Evolutionary conservation across 2,329 filamentous ascomycete genomes (phyloP), one percentile per base, ranked within the genome.

Genomic region (Penicillium sp.): DNA sequence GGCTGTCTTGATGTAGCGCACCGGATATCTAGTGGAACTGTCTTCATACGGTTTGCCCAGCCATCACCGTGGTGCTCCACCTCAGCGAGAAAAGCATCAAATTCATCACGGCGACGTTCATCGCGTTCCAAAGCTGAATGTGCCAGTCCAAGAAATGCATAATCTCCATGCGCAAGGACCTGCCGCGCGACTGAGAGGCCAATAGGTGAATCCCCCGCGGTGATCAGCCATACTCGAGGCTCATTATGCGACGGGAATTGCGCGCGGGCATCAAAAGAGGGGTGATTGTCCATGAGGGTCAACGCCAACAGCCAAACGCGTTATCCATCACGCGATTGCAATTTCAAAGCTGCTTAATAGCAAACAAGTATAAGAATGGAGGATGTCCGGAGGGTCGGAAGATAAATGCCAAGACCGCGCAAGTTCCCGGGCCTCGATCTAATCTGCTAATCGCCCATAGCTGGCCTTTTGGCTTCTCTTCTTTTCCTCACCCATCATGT

Each of bases 161-260:
- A 92, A 74, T 97, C 94, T 46, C 94, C 93, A 74, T 97, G 91
- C n/a, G 85, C 85, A 46, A 97, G 86, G 41, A 96, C 81, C 65
- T 90, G 84, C 52, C 88, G 86, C 51, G 91, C 89, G 55, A 97
- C 82, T 44, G 90, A 88, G 57, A 96, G 88, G 51, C 88, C 88
- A 60, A 97, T 83, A 13, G 93, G 91, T 35, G 91, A 93, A 57
- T 93, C 84, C 34, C 90, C 90, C 56, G 90, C 88, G 12, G 92
- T 96, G 61, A 99, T 79, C 69, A 99, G 86, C 94, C 94, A 97
- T 67, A 93, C 90, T 67, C 93, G 87, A 48, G 92, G 91, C 47
- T 80, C 80, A 68, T 81, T 80, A 71, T 86, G 83, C 31, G 79
- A 75, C 40, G 84, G 84, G 62, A 86, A 86, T 57, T 82, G 82